These are phyloP conservation scores for Yamadazyma oceani DNA, from an alignment of 1,139 yeast species.

Conservation along the genomic window DNA sequence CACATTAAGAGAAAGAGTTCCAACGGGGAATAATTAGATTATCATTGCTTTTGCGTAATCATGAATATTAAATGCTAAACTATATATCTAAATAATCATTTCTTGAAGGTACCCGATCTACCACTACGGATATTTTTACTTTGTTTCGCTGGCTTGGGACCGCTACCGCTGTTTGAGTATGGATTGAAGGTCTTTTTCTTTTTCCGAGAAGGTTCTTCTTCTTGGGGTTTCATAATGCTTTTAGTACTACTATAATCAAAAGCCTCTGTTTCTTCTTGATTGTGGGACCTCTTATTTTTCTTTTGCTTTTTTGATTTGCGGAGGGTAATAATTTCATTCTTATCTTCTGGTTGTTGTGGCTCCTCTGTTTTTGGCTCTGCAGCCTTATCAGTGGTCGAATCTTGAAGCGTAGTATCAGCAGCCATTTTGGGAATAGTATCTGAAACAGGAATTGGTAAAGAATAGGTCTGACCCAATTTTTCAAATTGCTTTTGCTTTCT, in stretches of 20 bases:
- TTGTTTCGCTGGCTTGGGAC: slow-evolving; percentile 53
- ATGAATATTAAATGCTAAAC: too few species aligned
- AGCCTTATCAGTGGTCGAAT: too few species aligned
- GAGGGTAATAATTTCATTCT: slow-evolving; percentile 59
- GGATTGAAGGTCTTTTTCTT: slow-evolving; percentile 64
- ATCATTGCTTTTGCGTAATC: neutral
- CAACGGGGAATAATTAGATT: too few species aligned
- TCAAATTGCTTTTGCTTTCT: slow-evolving; percentile 5
- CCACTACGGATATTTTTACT: slow-evolving; percentile 41
- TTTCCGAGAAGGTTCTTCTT: slow-evolving; percentile 16
- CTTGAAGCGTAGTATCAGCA: too few species aligned
- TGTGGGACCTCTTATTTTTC: slow-evolving; percentile 12
- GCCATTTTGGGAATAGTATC: too few species aligned
- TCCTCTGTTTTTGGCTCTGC: too few species aligned
- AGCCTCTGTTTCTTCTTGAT: slow-evolving; percentile 13
- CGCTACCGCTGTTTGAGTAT: slow-evolving; percentile 45
- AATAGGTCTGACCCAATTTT: slow-evolving; percentile 1
- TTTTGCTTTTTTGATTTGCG: slow-evolving; percentile 28
- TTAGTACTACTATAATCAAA: slow-evolving; percentile 52
- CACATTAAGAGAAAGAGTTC: too few species aligned
- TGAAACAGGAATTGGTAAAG: neutral
- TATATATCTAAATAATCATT: slow-evolving; percentile 10
- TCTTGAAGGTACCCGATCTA: slow-evolving; percentile 49
- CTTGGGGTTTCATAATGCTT: slow-evolving; percentile 40
- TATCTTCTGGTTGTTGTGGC: slow-evolving; percentile 20